Percentiles rank a stretch among this genome's conserved stretches.
phyloP scores from a whole-genome alignment of 352 stramenopile species.

The Salisapilia sapeloensis region DNA sequence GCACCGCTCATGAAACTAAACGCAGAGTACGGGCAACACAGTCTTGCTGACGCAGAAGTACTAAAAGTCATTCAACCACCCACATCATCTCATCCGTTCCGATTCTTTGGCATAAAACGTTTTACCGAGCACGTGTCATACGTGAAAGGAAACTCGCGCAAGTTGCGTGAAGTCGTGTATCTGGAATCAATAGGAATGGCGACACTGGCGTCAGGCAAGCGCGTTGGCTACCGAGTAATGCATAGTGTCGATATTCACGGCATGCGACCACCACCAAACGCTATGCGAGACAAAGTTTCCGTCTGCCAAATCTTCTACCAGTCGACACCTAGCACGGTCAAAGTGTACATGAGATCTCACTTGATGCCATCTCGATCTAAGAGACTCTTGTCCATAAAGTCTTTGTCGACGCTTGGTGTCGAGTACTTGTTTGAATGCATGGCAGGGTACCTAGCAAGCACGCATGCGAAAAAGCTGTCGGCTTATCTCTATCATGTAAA shows the following conservation, averaged over 20 bases:
- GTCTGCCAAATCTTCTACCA: too few species aligned
- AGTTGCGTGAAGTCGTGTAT: constrained; percentile 32
- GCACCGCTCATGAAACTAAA: constrained; percentile 44
- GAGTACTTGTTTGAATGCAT: too few species aligned
- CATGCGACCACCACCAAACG: too few species aligned
- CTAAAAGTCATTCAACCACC: constrained; percentile 17
- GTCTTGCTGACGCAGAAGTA: constrained; percentile 23
- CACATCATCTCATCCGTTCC: constrained; percentile 20
- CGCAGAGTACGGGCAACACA: constrained; percentile 11
- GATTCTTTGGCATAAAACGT: constrained; percentile 46
- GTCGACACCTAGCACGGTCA: too few species aligned
- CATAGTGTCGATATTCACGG: constrained; percentile 6
- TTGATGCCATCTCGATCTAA: too few species aligned
- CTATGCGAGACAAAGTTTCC: too few species aligned
- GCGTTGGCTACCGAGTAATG: constrained; percentile 35
- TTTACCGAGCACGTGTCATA: constrained; percentile 15
- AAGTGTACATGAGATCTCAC: too few species aligned
- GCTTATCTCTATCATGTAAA: too few species aligned
- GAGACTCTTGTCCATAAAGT: too few species aligned
- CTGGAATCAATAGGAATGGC: constrained; percentile 27
- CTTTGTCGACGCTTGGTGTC: too few species aligned
- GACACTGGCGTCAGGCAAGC: constrained; percentile 12
- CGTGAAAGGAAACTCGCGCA: constrained; percentile 9
- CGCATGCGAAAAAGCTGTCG: too few species aligned
- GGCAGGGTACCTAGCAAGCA: too few species aligned